phyloP scores from a whole-genome alignment of 352 stramenopile genomes.

The Achlya hypogyna region DNA sequence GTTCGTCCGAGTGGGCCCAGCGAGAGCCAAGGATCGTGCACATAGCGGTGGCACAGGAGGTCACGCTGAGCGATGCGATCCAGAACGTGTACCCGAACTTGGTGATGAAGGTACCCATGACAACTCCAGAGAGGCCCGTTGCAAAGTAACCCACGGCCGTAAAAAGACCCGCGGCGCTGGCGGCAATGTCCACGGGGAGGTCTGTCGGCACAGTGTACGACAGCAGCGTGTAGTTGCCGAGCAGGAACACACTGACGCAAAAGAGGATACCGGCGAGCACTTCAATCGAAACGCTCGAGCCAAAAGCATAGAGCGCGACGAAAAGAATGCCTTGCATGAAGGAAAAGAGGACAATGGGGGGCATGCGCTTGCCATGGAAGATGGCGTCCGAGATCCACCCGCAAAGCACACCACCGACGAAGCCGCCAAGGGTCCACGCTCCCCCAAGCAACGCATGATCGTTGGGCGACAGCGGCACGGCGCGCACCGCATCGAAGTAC shows the following conservation, averaged over 20 bases:
- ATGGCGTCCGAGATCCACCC: slow-evolving; percentile 62
- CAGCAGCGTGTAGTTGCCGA: slow-evolving; percentile 67
- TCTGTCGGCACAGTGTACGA: slow-evolving; percentile 68
- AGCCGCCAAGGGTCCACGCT: slow-evolving; percentile 65
- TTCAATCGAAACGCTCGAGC: slow-evolving; percentile 36
- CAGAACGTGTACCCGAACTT: slow-evolving; percentile 46
- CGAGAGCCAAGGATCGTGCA: slow-evolving; percentile 53
- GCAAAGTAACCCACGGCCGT: slow-evolving; percentile 59
- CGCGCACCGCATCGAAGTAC: slow-evolving; percentile 60
- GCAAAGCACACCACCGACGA: slow-evolving; percentile 58
- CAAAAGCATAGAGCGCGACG: slow-evolving; percentile 45
- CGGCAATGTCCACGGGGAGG: slow-evolving; percentile 57
- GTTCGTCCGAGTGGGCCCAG: slow-evolving; percentile 29
- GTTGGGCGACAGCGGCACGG: slow-evolving; percentile 30
- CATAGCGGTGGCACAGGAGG: slow-evolving; percentile 43
- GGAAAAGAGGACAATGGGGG: slow-evolving; percentile 67
- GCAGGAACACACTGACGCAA: slow-evolving; percentile 51
- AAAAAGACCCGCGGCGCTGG: slow-evolving; percentile 52
- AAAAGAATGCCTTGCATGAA: slow-evolving; percentile 47
- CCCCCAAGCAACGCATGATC: slow-evolving; percentile 58
- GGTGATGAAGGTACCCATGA: slow-evolving; percentile 58
- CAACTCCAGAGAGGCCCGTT: slow-evolving; percentile 45
- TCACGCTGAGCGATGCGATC: slow-evolving; percentile 44
- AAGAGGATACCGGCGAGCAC: slow-evolving; percentile 51
- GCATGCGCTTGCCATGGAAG: slow-evolving; percentile 54